phyloP scores from a whole-genome alignment of 2,329 filamentous ascomycete genomes.

The Phialophora macrospora region DNA sequence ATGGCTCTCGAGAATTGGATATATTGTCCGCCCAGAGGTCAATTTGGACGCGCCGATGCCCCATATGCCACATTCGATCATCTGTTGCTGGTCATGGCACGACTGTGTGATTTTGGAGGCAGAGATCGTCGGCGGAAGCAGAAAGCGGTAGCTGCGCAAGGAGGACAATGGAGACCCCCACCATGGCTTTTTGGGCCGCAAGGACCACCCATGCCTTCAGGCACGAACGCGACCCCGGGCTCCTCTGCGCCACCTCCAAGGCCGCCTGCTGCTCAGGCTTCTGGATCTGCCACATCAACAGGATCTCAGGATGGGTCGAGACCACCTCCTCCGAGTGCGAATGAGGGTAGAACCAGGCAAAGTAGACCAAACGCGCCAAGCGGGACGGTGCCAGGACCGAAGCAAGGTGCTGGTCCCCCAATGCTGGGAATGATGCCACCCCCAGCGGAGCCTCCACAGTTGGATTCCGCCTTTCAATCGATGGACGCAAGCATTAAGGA shows the following conservation, averaged over 20 bases:
- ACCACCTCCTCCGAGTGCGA: slow-evolving; percentile 32
- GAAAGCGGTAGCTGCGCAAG: slow-evolving; percentile 65
- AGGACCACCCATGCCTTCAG: slow-evolving; percentile 38
- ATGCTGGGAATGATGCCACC: slow-evolving; percentile 58
- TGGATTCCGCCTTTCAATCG: slow-evolving; percentile 60
- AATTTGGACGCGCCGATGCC: slow-evolving; percentile 75
- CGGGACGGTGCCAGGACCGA: slow-evolving; percentile 17
- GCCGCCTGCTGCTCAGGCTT: slow-evolving; percentile 13
- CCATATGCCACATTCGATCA: slow-evolving; percentile 91
- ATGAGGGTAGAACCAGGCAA: slow-evolving; percentile 34
- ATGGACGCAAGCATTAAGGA: slow-evolving; percentile 50
- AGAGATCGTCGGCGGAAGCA: slow-evolving; percentile 80
- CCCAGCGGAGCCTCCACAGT: slow-evolving; percentile 46
- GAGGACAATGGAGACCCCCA: slow-evolving; percentile 60
- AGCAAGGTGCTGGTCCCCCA: slow-evolving; percentile 43
- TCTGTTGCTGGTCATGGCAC: slow-evolving; percentile 77
- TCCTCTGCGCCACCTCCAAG: slow-evolving; percentile 8
- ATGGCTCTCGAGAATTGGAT: slow-evolving; percentile 80
- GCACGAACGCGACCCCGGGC: slow-evolving; percentile 2
- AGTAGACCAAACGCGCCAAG: slow-evolving; percentile 24
- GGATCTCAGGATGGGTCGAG: slow-evolving; percentile 30
- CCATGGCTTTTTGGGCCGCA: slow-evolving; percentile 40
- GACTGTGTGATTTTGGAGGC: slow-evolving; percentile 77
- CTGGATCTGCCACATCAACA: slow-evolving; percentile 30
- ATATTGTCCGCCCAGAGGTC: slow-evolving; percentile 84